Evolutionary conservation across 176 grass and related monocot genomes (phyloP).

Genomic region (Rhynchospora breviuscula): DNA sequence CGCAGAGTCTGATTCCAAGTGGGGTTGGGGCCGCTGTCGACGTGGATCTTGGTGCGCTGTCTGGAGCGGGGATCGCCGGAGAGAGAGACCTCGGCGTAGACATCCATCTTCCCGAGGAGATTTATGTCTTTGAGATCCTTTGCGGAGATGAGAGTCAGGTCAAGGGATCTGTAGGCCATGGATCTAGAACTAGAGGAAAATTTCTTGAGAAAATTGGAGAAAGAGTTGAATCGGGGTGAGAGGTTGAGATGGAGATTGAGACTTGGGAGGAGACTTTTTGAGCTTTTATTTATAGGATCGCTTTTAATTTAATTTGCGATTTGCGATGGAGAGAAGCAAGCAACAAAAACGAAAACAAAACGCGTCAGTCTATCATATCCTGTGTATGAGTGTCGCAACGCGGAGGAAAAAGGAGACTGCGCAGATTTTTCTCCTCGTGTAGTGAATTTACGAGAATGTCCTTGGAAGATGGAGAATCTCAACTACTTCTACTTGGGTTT

Average conservation of each 20-base stretch:
- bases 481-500: not conserved
- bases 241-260: not conserved
- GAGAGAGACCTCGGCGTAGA: conserved; percentile 63
- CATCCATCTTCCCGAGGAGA: conserved; percentile 67
- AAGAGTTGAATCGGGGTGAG: not conserved
- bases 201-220: too few species aligned
- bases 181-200: not conserved
- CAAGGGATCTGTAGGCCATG: conserved; percentile 58
- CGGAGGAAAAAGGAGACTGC: not conserved
- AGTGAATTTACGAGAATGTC: not conserved
- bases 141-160: conserved; percentile 62
- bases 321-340: not conserved
- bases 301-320: not conserved
- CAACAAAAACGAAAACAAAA: not conserved
- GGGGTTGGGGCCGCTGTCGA: conserved; percentile 28
- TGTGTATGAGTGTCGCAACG: too few species aligned
- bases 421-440: not conserved
- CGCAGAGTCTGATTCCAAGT: conserved; percentile 28
- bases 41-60: conserved; percentile 32
- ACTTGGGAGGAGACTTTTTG: not conserved
- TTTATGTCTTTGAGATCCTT: conserved; percentile 86
- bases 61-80: conserved; percentile 44
- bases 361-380: too few species aligned
- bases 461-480: not conserved
- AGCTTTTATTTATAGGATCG: not conserved